Evolutionary conservation across 2,329 filamentous ascomycete genomes (phyloP).

Genomic region (Fusarium nanum): DNA sequence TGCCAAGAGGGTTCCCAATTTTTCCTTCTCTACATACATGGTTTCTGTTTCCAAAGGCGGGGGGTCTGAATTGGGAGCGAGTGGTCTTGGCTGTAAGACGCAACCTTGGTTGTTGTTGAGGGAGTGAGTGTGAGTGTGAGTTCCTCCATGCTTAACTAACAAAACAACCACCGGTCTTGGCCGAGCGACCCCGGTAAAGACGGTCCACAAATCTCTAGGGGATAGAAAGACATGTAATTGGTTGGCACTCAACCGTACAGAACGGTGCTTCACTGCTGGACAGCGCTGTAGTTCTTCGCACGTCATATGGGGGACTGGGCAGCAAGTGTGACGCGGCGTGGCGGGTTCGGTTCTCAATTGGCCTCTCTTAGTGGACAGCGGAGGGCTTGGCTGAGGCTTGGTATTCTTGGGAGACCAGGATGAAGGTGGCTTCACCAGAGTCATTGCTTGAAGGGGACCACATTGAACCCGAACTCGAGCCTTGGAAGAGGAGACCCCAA

Average conservation of each 20-base stretch:
- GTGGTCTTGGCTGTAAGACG: slow-evolving; percentile 40
- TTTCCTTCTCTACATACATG: slow-evolving; percentile 42
- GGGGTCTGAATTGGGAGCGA: slow-evolving; percentile 40
- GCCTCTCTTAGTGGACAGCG: slow-evolving; percentile 29
- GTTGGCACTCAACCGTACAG: slow-evolving; percentile 20
- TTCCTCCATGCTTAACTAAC: neutral
- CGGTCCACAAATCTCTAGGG: slow-evolving; percentile 13
- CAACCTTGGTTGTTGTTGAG: slow-evolving; percentile 38
- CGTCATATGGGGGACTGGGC: slow-evolving; percentile 38
- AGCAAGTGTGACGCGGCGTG: slow-evolving; percentile 45
- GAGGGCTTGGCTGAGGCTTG: slow-evolving; percentile 34
- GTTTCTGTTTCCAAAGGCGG: slow-evolving; percentile 40
- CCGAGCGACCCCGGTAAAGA: slow-evolving; percentile 25
- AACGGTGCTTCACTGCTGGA: slow-evolving; percentile 25
- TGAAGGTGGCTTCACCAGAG: slow-evolving; percentile 16
- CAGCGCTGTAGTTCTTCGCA: slow-evolving; percentile 33
- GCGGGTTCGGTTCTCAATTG: slow-evolving; percentile 42
- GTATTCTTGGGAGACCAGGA: slow-evolving; percentile 39
- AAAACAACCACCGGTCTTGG: slow-evolving; percentile 30
- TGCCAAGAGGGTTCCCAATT: slow-evolving; percentile 40
- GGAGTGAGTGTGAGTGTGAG: too few species aligned
- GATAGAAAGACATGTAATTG: slow-evolving; percentile 21
- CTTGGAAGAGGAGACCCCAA: slow-evolving; percentile 20
- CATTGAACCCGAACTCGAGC: slow-evolving; percentile 32
- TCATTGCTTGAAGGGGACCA: slow-evolving; percentile 11